Evolutionary conservation across 148 eudicot genomes (phyloP).

Genomic region (Dysphania ambrosioides): DNA sequence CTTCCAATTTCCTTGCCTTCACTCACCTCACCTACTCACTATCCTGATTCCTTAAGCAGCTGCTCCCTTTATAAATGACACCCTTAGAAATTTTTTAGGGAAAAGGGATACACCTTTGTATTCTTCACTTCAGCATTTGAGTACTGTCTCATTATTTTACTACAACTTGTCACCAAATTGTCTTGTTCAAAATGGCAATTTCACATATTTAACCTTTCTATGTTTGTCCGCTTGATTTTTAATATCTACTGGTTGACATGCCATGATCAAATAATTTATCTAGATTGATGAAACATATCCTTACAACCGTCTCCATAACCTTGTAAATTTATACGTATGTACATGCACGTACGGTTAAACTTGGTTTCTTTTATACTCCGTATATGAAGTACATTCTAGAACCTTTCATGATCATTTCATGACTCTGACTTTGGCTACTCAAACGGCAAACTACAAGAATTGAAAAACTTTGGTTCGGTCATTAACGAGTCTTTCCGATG

Average conservation of each 20-base stretch:
- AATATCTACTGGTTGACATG: not conserved
- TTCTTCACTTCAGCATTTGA: not conserved
- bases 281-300: not conserved
- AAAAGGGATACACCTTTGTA: not conserved
- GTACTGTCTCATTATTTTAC: conserved; percentile 6
- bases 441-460: too few relatives aligned
- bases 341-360: too few relatives aligned
- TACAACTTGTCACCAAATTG: conserved; percentile 17
- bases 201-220: conserved; percentile 11
- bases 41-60: not conserved
- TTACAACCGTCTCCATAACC: not conserved
- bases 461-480: too few relatives aligned
- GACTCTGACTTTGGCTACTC: too few relatives aligned
- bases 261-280: not conserved
- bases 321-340: too few relatives aligned
- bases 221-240: not conserved
- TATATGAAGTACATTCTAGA: too few relatives aligned
- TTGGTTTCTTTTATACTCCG: too few relatives aligned
- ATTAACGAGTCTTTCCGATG: too few relatives aligned
- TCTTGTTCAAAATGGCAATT: conserved; percentile 22
- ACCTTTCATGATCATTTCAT: too few relatives aligned
- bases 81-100: not conserved
- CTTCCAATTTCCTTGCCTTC: conserved; percentile 20
- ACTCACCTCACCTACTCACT: conserved; percentile 19
- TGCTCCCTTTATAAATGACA: conserved; percentile 25